These are phyloP conservation scores for Endothia cerciana DNA, from an alignment of 2,329 filamentous ascomycete species.

Conservation along the genomic window DNA sequence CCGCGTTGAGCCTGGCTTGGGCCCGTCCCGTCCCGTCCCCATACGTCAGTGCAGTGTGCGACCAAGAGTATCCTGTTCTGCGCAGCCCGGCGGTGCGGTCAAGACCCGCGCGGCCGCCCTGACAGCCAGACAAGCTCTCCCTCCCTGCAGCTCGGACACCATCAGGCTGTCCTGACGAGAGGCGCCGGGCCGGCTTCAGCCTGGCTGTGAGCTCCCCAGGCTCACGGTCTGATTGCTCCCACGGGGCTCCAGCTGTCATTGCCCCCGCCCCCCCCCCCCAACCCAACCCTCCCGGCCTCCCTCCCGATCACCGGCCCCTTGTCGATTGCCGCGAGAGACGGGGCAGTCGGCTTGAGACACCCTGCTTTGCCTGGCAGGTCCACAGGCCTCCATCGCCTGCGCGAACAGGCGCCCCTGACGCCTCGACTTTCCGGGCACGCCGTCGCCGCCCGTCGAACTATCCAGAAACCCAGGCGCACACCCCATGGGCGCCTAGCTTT, in stretches of 20 bases:
- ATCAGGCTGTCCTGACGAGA: not conserved
- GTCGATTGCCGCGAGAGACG: conserved; percentile 17
- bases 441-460: conserved; percentile 3
- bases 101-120: conserved; percentile 15
- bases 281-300: conserved; percentile 10
- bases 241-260: conserved; percentile 12
- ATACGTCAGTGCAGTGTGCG: conserved; percentile 22
- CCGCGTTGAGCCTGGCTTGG: not conserved
- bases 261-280: not conserved
- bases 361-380: not conserved
- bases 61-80: conserved; percentile 17
- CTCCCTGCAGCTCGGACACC: conserved; percentile 14
- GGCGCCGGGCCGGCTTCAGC: conserved; percentile 11
- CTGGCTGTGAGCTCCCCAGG: conserved; percentile 21
- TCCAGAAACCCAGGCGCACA: conserved; percentile 4
- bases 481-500: conserved; percentile 27
- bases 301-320: conserved; percentile 10
- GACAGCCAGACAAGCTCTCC: conserved; percentile 12
- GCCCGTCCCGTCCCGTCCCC: not conserved
- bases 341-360: conserved; percentile 16
- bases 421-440: not conserved
- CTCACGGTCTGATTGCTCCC: conserved; percentile 16
- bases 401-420: conserved; percentile 10
- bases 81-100: conserved; percentile 24
- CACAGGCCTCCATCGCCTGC: not conserved